phyloP scores from a whole-genome alignment of 768 basidiomycete genomes.

The Cystobasidium tubakii region DNA sequence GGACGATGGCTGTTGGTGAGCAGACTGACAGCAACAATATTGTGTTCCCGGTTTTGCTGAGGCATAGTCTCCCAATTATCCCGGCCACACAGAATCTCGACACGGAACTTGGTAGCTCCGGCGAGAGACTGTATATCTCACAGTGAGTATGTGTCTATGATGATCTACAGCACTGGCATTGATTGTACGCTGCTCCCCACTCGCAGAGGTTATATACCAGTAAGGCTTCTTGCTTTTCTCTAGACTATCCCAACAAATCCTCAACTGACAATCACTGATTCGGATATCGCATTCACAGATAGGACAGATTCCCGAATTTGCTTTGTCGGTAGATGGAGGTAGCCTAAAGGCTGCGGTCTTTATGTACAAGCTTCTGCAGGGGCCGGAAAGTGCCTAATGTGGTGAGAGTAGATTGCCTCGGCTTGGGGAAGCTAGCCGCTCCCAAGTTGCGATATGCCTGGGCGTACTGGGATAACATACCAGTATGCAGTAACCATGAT shows the following conservation, averaged over 20 bases:
- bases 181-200: not conserved
- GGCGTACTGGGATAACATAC: too few species aligned
- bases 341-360: not conserved
- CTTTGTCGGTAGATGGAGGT: not conserved
- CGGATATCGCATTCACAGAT: not conserved
- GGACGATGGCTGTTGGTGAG: constrained; percentile 1
- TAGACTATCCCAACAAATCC: too few species aligned
- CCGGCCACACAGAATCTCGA: not conserved
- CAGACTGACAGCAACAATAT: too few species aligned
- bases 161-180: not conserved
- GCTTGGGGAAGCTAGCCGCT: too few species aligned
- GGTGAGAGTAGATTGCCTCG: not conserved
- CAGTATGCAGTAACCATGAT: too few species aligned
- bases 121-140: constrained; percentile 14
- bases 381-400: not conserved
- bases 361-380: constrained; percentile 13
- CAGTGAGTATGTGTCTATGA: not conserved
- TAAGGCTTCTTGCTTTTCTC: not conserved
- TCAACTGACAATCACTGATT: too few species aligned
- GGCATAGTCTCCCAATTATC: too few species aligned
- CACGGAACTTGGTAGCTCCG: constrained; percentile 7
- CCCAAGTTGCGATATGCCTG: too few species aligned
- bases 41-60: too few species aligned
- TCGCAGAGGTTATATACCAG: constrained; percentile 13
- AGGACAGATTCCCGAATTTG: not conserved